Percentiles rank a stretch among this genome's conserved stretches.
These are phyloP conservation scores for Aspergillus sojae DNA, from an alignment of 2,329 filamentous ascomycete genomes.

Conservation along the genomic window DNA sequence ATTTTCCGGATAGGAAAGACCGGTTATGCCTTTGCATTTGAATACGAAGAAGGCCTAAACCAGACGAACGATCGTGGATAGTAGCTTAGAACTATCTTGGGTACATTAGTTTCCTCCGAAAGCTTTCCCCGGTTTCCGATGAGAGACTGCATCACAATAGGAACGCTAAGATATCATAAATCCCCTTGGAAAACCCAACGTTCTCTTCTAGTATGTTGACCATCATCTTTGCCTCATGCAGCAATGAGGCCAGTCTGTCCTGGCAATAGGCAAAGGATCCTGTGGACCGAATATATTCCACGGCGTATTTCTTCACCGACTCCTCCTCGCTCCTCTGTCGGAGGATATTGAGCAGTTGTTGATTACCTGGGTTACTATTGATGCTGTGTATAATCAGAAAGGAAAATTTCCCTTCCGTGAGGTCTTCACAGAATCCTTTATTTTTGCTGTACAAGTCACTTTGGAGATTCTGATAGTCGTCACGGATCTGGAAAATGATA, in stretches of 20 bases:
- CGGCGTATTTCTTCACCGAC: not conserved
- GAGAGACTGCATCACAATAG: not conserved
- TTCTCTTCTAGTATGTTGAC: not conserved
- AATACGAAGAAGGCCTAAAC: no score
- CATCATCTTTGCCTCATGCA: not conserved
- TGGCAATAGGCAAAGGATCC: not conserved
- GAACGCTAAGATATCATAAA: not conserved
- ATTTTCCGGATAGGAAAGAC: no score
- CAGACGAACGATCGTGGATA: not conserved
- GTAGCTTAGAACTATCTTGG: not conserved
- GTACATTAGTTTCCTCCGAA: not conserved
- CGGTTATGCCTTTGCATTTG: no score
- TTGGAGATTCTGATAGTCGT: conserved; percentile 54
- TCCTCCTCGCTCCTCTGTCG: not conserved
- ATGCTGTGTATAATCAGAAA: not conserved
- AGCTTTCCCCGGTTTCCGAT: not conserved
- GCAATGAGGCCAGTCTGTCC: not conserved
- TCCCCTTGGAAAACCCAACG: not conserved
- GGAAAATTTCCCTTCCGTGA: not conserved
- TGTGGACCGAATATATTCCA: not conserved
- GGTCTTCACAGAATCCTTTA: not conserved
- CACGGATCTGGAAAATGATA: conserved; percentile 42
- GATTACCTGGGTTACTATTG: not conserved
- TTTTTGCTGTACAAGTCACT: not conserved
- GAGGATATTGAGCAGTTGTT: not conserved